phyloP scores from a whole-genome alignment of 768 basidiomycete genomes.

The Hygrophorus russula region DNA sequence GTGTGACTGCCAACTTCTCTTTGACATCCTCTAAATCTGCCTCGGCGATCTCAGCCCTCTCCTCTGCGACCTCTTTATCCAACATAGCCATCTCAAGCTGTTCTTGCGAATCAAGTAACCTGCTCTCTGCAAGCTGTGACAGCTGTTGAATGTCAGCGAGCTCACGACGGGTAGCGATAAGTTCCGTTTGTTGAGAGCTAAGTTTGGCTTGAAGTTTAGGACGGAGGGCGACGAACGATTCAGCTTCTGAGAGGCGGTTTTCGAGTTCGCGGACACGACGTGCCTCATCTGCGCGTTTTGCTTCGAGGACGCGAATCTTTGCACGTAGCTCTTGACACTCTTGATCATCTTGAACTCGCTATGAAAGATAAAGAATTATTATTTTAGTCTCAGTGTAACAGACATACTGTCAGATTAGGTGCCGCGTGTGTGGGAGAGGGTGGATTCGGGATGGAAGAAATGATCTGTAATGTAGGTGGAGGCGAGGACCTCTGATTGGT shows the following conservation, averaged over 20 bases:
- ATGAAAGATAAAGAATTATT: constrained; percentile 6
- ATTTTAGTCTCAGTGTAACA: neutral
- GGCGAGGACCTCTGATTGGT: neutral
- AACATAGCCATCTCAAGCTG: constrained; percentile 92
- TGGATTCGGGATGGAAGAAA: constrained; percentile 6
- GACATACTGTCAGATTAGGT: neutral
- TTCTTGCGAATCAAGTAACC: constrained; percentile 72
- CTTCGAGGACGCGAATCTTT: constrained; percentile 78
- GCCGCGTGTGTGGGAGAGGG: constrained; percentile 18
- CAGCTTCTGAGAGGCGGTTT: constrained; percentile 71
- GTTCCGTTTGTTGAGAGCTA: constrained; percentile 67
- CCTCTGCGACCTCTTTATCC: constrained; percentile 96
- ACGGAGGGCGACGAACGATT: constrained; percentile 71
- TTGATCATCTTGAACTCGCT: constrained; percentile 30
- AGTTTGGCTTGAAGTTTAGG: constrained; percentile 90
- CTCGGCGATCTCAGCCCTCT: constrained; percentile 74
- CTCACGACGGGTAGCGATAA: constrained; percentile 64
- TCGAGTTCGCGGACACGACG: constrained; percentile 80
- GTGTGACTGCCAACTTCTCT: constrained; percentile 66
- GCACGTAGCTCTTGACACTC: constrained; percentile 74
- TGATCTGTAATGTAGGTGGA: neutral
- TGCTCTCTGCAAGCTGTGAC: constrained; percentile 55
- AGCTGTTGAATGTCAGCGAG: constrained; percentile 70
- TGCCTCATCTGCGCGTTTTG: constrained; percentile 77
- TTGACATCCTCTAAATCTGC: constrained; percentile 66